Base-by-base conservation (phyloP, 139 green algal species). In the Chlamydomonas eustigma region DNA sequence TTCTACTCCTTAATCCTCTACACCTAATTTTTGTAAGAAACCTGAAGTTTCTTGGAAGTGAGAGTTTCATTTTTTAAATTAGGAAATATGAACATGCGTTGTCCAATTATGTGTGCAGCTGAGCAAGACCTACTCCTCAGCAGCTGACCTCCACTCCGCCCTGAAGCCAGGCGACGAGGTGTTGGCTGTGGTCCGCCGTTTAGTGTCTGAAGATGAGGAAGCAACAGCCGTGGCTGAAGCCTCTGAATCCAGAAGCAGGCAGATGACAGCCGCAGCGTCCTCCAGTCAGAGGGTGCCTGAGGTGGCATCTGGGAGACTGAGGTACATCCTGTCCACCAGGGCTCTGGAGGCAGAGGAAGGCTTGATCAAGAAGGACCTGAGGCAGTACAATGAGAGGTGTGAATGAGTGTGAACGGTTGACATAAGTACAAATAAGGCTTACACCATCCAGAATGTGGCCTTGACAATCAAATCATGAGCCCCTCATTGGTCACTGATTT, bases 271-370 rank as follows among this genome's bases (percentile, higher is more conserved):
- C 8, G 58, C 58, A 32, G 50, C 50, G 22, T 63, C 50, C 50
- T 24, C 50, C 24, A 18, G 22, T 24, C 22, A 18, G 18, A 24
- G 22, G 18, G 50, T 24, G 18, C 22, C 50, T 63, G 50, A 18
- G 18, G 50, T 24, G 18, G 22, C 50, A 30, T 18, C 24, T 63
- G 18, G 50, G 22, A 24, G 50, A 18, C 50, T 32, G 25, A 24
- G 28, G 18, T 70, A 34, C 58, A 35, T 70, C 25, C 18, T 70
- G 58, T 70, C 58, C 25, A 70, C 58, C 25, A 24, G 58, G 6
- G 28, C 25, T 35, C 28, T 70, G 58, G 58, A 70, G 58, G 58
- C 58, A 6, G 58, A 70, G 58, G 58, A 70, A 28, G 58, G 58
- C 25, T 32, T 70, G 58, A 32, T 70, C 25, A 32, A 70, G 58